Percentiles rank a stretch among this genome's conserved stretches.
Conservation (phyloP, 108 stramenopile species). For the Skeletonema marinoi region DNA sequence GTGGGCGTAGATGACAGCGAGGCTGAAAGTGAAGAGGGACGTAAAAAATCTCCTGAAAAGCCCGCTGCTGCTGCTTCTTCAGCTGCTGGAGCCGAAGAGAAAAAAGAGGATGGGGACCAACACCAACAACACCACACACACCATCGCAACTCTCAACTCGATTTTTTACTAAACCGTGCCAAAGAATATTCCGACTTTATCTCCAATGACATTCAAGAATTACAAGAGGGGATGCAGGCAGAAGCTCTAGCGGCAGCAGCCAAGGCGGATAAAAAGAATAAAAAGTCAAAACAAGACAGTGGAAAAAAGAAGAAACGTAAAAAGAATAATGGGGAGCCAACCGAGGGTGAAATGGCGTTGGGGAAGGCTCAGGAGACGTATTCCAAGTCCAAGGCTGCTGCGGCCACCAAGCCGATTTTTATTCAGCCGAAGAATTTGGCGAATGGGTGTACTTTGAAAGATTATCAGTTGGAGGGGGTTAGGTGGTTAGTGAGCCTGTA, state of each 20-base stretch:
- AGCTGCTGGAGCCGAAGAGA: slow-evolving; percentile 37
- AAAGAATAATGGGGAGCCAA: slow-evolving; percentile 43
- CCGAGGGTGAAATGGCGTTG: slow-evolving; percentile 56
- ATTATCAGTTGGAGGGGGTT: slow-evolving; percentile 89
- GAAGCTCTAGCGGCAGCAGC: slow-evolving; percentile 53
- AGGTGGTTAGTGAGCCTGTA: slow-evolving; percentile 96
- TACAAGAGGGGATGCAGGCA: slow-evolving; percentile 69
- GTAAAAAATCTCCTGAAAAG: slow-evolving; percentile 9
- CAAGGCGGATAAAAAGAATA: slow-evolving; percentile 49
- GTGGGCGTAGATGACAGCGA: slow-evolving; percentile 72
- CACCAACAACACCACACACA: slow-evolving; percentile 57
- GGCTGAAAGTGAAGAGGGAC: slow-evolving; percentile 51
- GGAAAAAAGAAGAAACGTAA: slow-evolving; percentile 54
- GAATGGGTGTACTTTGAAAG: slow-evolving; percentile 75
- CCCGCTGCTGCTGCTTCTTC: not conserved
- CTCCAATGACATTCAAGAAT: slow-evolving; percentile 75
- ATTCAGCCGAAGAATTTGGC: slow-evolving; percentile 83
- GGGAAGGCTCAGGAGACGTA: slow-evolving; percentile 70
- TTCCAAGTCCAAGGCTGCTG: slow-evolving; percentile 23
- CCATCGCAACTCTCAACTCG: slow-evolving; percentile 74
- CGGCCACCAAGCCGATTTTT: slow-evolving; percentile 71
- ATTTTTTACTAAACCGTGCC: slow-evolving; percentile 82
- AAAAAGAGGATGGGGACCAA: slow-evolving; percentile 41
- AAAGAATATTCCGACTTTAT: slow-evolving; percentile 89
- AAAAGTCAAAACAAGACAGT: slow-evolving; percentile 41